These are phyloP conservation scores for Spiraea crenata DNA, from an alignment of 331 rosid genomes.

Conservation along the genomic window DNA sequence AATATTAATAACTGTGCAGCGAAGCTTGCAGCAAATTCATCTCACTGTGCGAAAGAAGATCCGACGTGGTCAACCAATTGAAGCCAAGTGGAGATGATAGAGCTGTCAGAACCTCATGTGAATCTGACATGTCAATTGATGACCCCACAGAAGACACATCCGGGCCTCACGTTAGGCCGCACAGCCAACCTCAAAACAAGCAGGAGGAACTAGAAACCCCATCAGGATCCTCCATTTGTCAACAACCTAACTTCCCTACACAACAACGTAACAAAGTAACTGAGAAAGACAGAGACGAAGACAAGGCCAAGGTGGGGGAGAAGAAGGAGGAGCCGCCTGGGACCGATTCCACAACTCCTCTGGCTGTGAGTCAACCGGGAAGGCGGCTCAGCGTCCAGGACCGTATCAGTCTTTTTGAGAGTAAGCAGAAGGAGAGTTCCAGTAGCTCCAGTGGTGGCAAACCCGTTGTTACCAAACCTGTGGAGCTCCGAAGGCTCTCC, in stretches of 20 bases:
- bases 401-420: conserved; percentile 91
- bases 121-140: conserved; percentile 95
- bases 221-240: conserved; percentile 44
- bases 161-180: conserved; percentile 31
- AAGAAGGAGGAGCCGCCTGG: conserved; percentile 31
- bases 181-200: conserved; percentile 12
- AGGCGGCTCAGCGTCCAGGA: conserved; percentile 97
- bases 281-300: conserved; percentile 44
- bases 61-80: conserved; percentile 58
- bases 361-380: conserved; percentile 34
- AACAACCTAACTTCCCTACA: conserved; percentile 32
- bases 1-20: conserved; percentile 40
- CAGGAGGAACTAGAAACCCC: conserved; percentile 14
- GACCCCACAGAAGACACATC: conserved; percentile 57
- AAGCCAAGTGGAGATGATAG: conserved; percentile 52
- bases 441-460: conserved; percentile 40
- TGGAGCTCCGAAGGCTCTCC: conserved; percentile 64
- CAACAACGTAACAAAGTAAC: conserved; percentile 30
- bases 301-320: conserved; percentile 31
- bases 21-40: conserved; percentile 68
- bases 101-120: conserved; percentile 67
- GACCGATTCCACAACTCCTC: conserved; percentile 30
- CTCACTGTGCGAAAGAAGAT: conserved; percentile 65
- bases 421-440: conserved; percentile 80
- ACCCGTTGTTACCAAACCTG: conserved; percentile 57